A percentile compares a stretch with the other conserved stretches of the same genome.
phyloP scores from a whole-genome alignment of 331 rosid genomes.

The Malus hybrid region DNA sequence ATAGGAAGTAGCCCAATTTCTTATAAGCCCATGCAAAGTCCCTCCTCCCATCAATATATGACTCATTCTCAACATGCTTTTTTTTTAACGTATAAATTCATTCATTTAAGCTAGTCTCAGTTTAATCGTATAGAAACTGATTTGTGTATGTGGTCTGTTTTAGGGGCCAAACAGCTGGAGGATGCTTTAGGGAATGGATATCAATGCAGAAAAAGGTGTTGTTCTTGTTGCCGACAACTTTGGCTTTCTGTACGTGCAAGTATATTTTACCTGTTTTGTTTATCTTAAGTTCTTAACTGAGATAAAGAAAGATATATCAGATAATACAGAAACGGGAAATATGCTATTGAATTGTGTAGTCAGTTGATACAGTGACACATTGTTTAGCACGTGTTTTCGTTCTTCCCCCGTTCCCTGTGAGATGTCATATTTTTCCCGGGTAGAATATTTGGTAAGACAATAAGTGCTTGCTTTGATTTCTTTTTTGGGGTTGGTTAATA shows the following conservation, averaged over 20 bases:
- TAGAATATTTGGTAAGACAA: neutral
- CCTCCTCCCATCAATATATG: too few relatives aligned
- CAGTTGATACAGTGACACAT: neutral
- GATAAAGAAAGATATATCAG: neutral
- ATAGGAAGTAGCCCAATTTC: too few relatives aligned
- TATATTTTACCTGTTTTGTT: neutral
- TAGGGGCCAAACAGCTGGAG: slow-evolving; percentile 74
- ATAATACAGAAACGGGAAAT: neutral
- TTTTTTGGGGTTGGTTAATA: neutral
- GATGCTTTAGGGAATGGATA: slow-evolving; percentile 96
- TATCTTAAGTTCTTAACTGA: neutral
- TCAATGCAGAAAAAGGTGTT: slow-evolving; percentile 64
- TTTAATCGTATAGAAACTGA: neutral
- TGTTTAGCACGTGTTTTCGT: neutral
- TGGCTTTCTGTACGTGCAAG: slow-evolving; percentile 78
- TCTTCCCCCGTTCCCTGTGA: neutral
- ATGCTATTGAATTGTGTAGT: neutral
- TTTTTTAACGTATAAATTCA: too few relatives aligned
- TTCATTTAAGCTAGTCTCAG: neutral
- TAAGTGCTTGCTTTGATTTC: neutral
- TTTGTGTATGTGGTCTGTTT: slow-evolving; percentile 2
- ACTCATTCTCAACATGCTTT: too few relatives aligned
- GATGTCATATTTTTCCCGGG: neutral
- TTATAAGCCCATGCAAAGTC: too few relatives aligned
- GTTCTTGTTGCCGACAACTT: slow-evolving; percentile 81